These are phyloP conservation scores for Pyronema omphalodes DNA, from an alignment of 495 filamentous ascomycete species.

Conservation along the genomic window DNA sequence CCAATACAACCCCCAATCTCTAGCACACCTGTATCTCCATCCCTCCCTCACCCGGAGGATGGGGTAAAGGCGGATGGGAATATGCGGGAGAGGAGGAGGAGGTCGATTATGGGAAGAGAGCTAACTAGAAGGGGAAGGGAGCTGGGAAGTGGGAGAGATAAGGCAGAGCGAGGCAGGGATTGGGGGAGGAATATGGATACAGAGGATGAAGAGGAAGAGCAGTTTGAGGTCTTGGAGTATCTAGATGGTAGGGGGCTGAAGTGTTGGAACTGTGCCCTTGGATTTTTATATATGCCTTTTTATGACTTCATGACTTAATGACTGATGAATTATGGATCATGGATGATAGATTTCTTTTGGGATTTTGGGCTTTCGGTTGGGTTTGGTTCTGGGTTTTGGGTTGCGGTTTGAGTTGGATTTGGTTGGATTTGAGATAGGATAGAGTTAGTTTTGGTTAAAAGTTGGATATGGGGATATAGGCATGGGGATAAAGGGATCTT, in stretches of 20 bases:
- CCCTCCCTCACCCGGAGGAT: too few relatives aligned
- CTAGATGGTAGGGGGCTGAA: not conserved
- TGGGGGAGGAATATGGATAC: slow-evolving; percentile 3
- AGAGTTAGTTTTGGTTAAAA: too few relatives aligned
- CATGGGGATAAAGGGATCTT: too few relatives aligned
- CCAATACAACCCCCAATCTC: too few relatives aligned
- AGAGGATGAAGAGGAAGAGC: slow-evolving; percentile 24
- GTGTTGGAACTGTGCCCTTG: not conserved
- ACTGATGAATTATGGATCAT: not conserved
- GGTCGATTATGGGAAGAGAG: not conserved
- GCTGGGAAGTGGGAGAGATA: slow-evolving; percentile 15
- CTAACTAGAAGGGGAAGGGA: not conserved
- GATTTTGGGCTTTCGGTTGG: too few relatives aligned
- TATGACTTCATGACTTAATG: not conserved
- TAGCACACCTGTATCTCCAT: too few relatives aligned
- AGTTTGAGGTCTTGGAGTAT: not conserved
- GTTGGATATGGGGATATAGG: too few relatives aligned
- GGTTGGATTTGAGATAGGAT: too few relatives aligned
- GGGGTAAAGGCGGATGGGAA: not conserved
- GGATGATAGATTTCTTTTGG: slow-evolving; percentile 1
- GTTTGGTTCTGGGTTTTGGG: too few relatives aligned
- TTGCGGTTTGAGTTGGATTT: too few relatives aligned
- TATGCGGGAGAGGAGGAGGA: too few relatives aligned
- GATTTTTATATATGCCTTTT: not conserved
- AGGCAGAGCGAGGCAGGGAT: slow-evolving; percentile 6